Percentiles rank a stretch among this genome's conserved stretches.
These are phyloP conservation scores for Roridomyces roridus DNA, from an alignment of 768 basidiomycete genomes.

Conservation along the genomic window DNA sequence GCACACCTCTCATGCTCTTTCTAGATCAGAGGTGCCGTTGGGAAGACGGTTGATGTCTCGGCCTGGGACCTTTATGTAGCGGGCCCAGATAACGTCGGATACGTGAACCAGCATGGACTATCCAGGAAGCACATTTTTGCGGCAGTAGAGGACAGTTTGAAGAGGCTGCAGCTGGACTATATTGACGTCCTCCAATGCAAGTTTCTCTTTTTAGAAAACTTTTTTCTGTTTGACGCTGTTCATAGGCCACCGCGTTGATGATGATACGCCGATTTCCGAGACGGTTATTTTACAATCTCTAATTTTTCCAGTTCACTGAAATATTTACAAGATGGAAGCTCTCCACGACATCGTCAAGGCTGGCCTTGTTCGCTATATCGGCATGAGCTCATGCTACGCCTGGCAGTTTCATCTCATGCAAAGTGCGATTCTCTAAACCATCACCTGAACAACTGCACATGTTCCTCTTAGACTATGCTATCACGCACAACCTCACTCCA, in stretches of 20 bases:
- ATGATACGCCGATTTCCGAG: too few relatives aligned
- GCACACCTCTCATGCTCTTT: too few relatives aligned
- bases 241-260: too few relatives aligned
- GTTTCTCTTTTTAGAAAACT: too few relatives aligned
- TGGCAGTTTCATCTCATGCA: too few relatives aligned
- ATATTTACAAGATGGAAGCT: conserved; percentile 48
- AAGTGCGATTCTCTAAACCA: neutral
- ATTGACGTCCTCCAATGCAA: conserved; percentile 64
- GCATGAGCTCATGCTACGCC: conserved; percentile 48
- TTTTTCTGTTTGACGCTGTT: neutral
- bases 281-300: too few relatives aligned
- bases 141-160: conserved; percentile 47
- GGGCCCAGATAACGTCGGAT: conserved; percentile 45
- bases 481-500: too few relatives aligned
- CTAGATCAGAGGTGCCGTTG: too few relatives aligned
- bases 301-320: neutral
- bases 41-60: too few relatives aligned
- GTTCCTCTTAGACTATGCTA: conserved; percentile 38
- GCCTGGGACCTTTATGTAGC: neutral
- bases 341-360: too few relatives aligned
- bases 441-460: neutral
- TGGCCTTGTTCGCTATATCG: conserved; percentile 50
- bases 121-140: conserved; percentile 66
- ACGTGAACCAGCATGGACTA: conserved; percentile 54
- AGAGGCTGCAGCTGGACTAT: conserved; percentile 54